Evolutionary conservation across 768 basidiomycete genomes (phyloP).

Genomic region (Butyriboletus loyo): DNA sequence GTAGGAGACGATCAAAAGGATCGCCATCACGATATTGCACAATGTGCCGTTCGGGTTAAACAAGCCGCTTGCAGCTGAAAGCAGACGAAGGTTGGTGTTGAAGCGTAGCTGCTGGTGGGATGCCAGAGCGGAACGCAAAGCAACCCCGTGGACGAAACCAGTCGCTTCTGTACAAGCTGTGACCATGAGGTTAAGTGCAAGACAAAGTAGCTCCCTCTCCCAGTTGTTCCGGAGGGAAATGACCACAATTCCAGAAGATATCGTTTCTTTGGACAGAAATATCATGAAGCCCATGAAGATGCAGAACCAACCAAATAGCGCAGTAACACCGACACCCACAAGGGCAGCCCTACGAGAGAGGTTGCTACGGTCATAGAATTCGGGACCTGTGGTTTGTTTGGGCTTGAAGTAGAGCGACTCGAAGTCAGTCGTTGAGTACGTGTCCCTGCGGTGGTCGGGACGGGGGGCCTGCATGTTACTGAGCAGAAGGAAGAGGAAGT

Average conservation of each 20-base stretch:
- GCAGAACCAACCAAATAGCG: slow-evolving; percentile 23
- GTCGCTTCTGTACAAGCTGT: slow-evolving; percentile 29
- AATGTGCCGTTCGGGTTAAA: slow-evolving; percentile 23
- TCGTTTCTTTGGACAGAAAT: slow-evolving; percentile 18
- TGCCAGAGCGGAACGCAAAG: slow-evolving; percentile 27
- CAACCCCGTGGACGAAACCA: slow-evolving; percentile 27
- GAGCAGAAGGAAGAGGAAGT: not conserved
- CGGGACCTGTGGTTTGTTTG: slow-evolving; percentile 21
- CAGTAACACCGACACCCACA: slow-evolving; percentile 22
- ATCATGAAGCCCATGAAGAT: slow-evolving; percentile 24
- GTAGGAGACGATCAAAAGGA: slow-evolving; percentile 30
- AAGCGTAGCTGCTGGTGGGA: slow-evolving; percentile 24
- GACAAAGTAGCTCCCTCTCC: slow-evolving; percentile 20
- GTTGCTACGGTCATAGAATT: slow-evolving; percentile 29
- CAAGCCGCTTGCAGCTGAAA: slow-evolving; percentile 18
- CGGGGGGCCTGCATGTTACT: slow-evolving; percentile 3
- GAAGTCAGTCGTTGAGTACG: slow-evolving; percentile 13
- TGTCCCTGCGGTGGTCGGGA: slow-evolving; percentile 3
- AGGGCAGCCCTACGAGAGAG: slow-evolving; percentile 23
- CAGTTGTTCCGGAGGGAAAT: slow-evolving; percentile 9
- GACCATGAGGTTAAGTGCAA: slow-evolving; percentile 29
- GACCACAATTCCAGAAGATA: slow-evolving; percentile 25
- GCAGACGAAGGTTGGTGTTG: slow-evolving; percentile 30
- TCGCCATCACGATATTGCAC: slow-evolving; percentile 22
- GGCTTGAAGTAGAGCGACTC: slow-evolving; percentile 21